Base-by-base conservation (phyloP, 768 basidiomycete genomes). In the Naematelia encephala region DNA sequence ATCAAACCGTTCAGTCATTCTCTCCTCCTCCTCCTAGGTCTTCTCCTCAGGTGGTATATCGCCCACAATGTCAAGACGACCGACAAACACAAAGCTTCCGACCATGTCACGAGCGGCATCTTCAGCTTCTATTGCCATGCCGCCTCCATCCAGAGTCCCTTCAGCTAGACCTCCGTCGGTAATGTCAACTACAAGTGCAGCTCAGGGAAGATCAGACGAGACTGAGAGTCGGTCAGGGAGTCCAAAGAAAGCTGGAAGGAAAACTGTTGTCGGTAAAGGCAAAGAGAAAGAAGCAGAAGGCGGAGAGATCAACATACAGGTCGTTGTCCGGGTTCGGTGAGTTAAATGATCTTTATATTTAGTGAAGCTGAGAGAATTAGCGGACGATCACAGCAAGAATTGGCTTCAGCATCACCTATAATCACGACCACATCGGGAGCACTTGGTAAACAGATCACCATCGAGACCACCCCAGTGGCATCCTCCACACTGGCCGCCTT, bases 301-400 rank as follows among this genome's bases (percentile, higher is more conserved):
- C 11, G 70, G 80, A 2, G 91, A 89, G 73, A 85, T 85, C 64
- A 90, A 96, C 70, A 98, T 99, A 12, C 88, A 91, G 76, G 94
- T 99, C 16, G 90, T 91, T 10, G 84, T 98, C 47, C 85, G 94
- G 16, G 94, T 89, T 75, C 82, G 94, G 72, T 85, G 85, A 64
- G 79, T 70, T 29, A 16, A 16, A 19, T 8, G 14, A 4, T 42
- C n/a, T 14, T n/a, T 45, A 10, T 21, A 47, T 0, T 27, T 5
- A 28, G 27, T 23, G 12, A 53, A 54, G 30, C 28, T 62, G 50
- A 52, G 39, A 30, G 8, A 16, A 8, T 21, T 53, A 79, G 79
- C 5, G 77, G 74, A 29, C 86, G 91, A 25, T 92, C 90, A 1
- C 84, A 89, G 55, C 85, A 86, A 57, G 93, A 97, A 77, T 82